Conservation (phyloP, 352 stramenopile genomes). For the Pythium rishiriense region DNA sequence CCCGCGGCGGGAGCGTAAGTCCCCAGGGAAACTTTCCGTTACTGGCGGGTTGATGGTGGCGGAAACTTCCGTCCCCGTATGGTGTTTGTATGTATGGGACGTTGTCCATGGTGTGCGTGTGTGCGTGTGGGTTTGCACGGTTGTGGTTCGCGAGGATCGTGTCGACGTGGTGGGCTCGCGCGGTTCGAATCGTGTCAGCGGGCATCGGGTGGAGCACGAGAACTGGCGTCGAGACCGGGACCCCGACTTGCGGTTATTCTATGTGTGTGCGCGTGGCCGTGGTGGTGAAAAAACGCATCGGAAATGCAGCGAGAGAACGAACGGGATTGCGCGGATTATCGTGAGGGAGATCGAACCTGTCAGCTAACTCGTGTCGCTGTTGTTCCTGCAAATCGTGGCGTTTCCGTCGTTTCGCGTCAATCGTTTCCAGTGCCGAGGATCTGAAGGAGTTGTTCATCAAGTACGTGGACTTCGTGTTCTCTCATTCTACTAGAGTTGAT, state of each 20-base stretch:
- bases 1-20: conserved; percentile 9
- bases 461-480: conserved; percentile 29
- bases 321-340: conserved; percentile 9
- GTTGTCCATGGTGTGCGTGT: conserved; percentile 1
- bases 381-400: conserved; percentile 12
- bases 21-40: neutral
- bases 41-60: neutral
- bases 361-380: conserved; percentile 28
- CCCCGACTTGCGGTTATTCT: conserved; percentile 6
- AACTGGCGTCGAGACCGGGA: neutral
- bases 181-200: conserved; percentile 4
- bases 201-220: neutral
- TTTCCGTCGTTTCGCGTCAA: neutral
- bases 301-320: conserved; percentile 26
- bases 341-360: conserved; percentile 17
- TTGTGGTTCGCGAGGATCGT: neutral
- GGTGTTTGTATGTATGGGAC: neutral
- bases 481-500: neutral
- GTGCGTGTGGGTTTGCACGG: neutral
- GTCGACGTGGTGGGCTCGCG: conserved; percentile 1
- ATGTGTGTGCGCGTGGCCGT: conserved; percentile 8
- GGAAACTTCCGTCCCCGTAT: neutral
- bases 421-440: conserved; percentile 22
- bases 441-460: conserved; percentile 71
- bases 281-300: neutral